These are phyloP conservation scores for Penicillium oxalicum DNA, from an alignment of 2,329 filamentous ascomycete genomes.

Conservation along the genomic window DNA sequence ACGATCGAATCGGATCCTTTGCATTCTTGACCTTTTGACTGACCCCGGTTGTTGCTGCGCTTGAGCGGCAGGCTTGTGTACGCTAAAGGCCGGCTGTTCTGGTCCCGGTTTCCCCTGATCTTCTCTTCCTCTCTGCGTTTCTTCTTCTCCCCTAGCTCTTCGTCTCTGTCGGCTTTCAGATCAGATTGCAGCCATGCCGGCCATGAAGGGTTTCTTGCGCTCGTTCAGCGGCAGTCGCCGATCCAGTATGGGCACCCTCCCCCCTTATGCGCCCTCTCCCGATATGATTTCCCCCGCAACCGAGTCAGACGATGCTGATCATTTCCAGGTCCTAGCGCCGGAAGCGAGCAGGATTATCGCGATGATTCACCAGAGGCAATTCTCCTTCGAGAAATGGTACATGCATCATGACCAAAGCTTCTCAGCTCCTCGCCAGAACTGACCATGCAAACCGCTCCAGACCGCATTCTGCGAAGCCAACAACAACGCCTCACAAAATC, in stretches of 20 bases:
- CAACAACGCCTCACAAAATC: constrained; percentile 46
- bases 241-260: constrained; percentile 21
- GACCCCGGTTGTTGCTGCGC: too few relatives aligned
- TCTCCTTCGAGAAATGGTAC: constrained; percentile 38
- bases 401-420: constrained; percentile 11
- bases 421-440: constrained; percentile 2
- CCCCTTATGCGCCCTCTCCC: too few relatives aligned
- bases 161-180: not conserved
- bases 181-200: constrained; percentile 1
- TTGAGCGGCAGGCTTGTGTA: too few relatives aligned
- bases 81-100: not conserved
- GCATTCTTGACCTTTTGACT: too few relatives aligned
- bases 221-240: constrained; percentile 24
- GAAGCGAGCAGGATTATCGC: constrained; percentile 19
- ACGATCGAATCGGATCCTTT: too few relatives aligned
- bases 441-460: constrained; percentile 37
- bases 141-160: not conserved
- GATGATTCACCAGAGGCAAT: constrained; percentile 38
- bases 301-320: constrained; percentile 8
- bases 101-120: not conserved
- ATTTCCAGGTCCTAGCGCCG: constrained; percentile 18
- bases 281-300: constrained; percentile 1
- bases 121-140: not conserved
- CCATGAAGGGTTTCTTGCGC: constrained; percentile 36
- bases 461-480: constrained; percentile 76